These are phyloP conservation scores for Syzygium malaccense DNA, from an alignment of 441 rosid species.

Conservation along the genomic window DNA sequence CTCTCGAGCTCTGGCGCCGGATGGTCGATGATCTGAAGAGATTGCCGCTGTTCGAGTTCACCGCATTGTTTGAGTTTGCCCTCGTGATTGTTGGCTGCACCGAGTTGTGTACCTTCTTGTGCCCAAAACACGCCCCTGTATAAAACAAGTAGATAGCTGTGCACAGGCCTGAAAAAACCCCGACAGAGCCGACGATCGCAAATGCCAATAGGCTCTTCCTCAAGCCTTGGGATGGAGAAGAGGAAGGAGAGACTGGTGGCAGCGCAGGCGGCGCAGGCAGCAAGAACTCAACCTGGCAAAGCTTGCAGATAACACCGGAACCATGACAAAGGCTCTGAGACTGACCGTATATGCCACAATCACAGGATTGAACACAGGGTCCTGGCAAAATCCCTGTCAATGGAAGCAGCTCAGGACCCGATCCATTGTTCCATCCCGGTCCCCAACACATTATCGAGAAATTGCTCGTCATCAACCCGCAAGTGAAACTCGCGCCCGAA, in stretches of 20 bases:
- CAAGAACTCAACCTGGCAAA: constrained; percentile 19
- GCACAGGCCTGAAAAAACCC: background rate
- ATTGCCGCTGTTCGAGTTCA: constrained; percentile 1
- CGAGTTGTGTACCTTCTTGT: constrained; percentile 11
- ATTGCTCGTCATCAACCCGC: background rate
- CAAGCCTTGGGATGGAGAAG: constrained; percentile 22
- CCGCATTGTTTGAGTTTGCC: background rate
- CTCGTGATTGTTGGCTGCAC: constrained; percentile 15
- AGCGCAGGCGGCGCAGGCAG: background rate
- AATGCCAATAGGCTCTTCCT: constrained; percentile 29
- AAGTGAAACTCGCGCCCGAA: constrained; percentile 5
- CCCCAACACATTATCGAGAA: constrained; percentile 10
- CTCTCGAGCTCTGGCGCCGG: constrained; percentile 10
- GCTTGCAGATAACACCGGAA: constrained; percentile 33
- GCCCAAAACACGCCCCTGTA: constrained; percentile 2
- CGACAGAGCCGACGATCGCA: constrained; percentile 4
- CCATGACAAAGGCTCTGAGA: constrained; percentile 5
- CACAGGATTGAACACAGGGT: constrained; percentile 6
- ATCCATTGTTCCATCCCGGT: constrained; percentile 2
- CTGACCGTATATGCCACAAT: background rate
- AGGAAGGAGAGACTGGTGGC: background rate
- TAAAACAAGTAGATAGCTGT: background rate
- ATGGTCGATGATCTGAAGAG: constrained; percentile 5
- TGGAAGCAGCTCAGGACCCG: background rate
- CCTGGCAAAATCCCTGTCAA: constrained; percentile 4